phyloP scores from a whole-genome alignment of 495 filamentous ascomycete species.

The Penicillium bovifimosum region DNA sequence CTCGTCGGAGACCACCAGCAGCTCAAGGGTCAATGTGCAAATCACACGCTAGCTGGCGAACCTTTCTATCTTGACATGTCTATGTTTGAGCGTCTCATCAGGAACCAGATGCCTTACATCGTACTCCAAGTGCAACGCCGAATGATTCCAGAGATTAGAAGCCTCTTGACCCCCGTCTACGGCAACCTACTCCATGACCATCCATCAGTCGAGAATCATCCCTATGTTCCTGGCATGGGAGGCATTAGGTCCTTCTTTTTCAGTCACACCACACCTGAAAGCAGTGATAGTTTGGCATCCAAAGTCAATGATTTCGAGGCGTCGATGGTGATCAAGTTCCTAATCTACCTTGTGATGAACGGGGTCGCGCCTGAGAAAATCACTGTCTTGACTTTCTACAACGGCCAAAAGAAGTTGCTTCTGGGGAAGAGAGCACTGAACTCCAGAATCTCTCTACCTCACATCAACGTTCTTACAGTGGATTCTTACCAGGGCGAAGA shows the following conservation, averaged over 20 bases:
- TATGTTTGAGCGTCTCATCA: constrained; percentile 72
- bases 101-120: constrained; percentile 59
- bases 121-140: constrained; percentile 58
- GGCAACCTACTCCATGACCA: constrained; percentile 59
- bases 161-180: constrained; percentile 62
- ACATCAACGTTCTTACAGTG: constrained; percentile 72
- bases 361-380: constrained; percentile 56
- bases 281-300: constrained; percentile 58
- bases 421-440: constrained; percentile 32
- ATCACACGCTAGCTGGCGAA: constrained; percentile 45
- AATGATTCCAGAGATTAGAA: constrained; percentile 69
- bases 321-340: constrained; percentile 69
- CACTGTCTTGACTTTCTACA: constrained; percentile 88
- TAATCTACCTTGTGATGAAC: constrained; percentile 65
- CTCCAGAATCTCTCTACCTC: constrained; percentile 34
- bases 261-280: constrained; percentile 64
- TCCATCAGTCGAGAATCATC: constrained; percentile 53
- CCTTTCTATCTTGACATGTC: constrained; percentile 64
- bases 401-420: constrained; percentile 66
- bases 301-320: constrained; percentile 71
- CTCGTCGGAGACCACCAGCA: constrained; percentile 75
- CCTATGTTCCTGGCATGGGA: constrained; percentile 75
- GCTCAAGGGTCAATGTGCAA: constrained; percentile 56
- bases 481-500: constrained; percentile 96
- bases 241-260: constrained; percentile 63